A percentile compares a stretch with the other conserved stretches of the same genome.
phyloP scores from a whole-genome alignment of 768 basidiomycete genomes.

The Ramaria rubella region DNA sequence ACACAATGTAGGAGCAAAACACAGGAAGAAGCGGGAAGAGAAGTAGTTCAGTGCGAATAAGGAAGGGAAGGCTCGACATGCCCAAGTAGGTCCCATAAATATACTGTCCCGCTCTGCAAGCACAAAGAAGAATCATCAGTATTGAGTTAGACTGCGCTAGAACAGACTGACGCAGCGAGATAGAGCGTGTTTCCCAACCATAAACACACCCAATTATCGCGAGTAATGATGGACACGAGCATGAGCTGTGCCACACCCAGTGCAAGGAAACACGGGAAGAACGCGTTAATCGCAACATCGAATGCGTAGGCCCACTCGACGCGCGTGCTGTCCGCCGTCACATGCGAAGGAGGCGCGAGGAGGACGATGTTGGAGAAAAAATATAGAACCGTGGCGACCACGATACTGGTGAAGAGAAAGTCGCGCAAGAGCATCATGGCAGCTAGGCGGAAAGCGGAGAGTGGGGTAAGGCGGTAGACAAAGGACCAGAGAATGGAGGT shows the following conservation, averaged over 20 bases:
- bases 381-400: slow-evolving; percentile 71
- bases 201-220: slow-evolving; percentile 89
- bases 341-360: slow-evolving; percentile 65
- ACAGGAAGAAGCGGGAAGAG: slow-evolving; percentile 87
- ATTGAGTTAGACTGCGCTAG: background rate
- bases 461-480: slow-evolving; percentile 60
- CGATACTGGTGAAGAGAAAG: slow-evolving; percentile 72
- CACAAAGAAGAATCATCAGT: background rate
- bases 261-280: slow-evolving; percentile 89
- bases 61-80: slow-evolving; percentile 84
- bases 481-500: slow-evolving; percentile 82
- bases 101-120: slow-evolving; percentile 72
- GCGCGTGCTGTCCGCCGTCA: slow-evolving; percentile 51
- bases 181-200: slow-evolving; percentile 90
- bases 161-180: slow-evolving; percentile 63
- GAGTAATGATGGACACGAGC: slow-evolving; percentile 74
- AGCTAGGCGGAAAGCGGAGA: slow-evolving; percentile 56
- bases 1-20: slow-evolving; percentile 79
- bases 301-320: slow-evolving; percentile 96
- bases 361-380: slow-evolving; percentile 67
- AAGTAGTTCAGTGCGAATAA: slow-evolving; percentile 82
- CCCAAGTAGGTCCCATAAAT: slow-evolving; percentile 88
- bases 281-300: slow-evolving; percentile 94
- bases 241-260: slow-evolving; percentile 87
- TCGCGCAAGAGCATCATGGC: slow-evolving; percentile 84